Base-by-base conservation (phyloP, 345 rosid genomes). In the Populus simonii region DNA sequence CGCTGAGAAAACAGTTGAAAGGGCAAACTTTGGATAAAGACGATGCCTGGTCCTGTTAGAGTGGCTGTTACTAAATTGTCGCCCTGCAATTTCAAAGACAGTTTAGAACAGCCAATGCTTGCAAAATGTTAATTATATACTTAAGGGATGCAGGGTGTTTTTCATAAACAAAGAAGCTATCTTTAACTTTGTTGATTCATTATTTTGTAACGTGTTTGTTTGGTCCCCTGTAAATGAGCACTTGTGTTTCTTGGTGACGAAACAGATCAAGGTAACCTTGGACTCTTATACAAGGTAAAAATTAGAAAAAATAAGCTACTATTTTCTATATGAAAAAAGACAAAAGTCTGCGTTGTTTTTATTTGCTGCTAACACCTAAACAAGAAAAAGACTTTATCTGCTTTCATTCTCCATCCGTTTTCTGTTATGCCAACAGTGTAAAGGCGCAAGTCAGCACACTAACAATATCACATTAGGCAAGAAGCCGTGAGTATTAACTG, bases 21-120 rank as follows among this genome's bases (percentile, higher is more conserved):
- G 13, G 99, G 99, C 76, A 96, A 83, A 80, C 98, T 96, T 80
- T 96, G 99, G 80, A 94, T 92, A 88, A 96, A 96, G 75, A 96
- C 99, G 6, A 96, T 94, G 79, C 99, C 98, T 16, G 99, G 99
- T 76, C 99, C 99, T 11, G 97, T 94, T 72, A 93, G 86, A 33
- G 89, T 80, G 2, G 97, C 97, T 23, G 94, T 94, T 53, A 93
- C 92, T 76, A 91, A 78, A 85, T 92, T 94, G 59, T 94, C 99
- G 74, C 97, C 97, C 98, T 96, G 87, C 82, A 81, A 75, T 79
- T 75, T 57, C 81, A 83, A 39, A 51, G 57, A 22, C 74, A 72
- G 41, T 62, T 23, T 35, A 68, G 47, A 45, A 79, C 35, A 62
- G 8, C 17, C 47, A 29, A 6, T 45, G 53, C 12, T 51, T 66